phyloP scores from a whole-genome alignment of 805 yeast species.

The Kuraishia molischiana region DNA sequence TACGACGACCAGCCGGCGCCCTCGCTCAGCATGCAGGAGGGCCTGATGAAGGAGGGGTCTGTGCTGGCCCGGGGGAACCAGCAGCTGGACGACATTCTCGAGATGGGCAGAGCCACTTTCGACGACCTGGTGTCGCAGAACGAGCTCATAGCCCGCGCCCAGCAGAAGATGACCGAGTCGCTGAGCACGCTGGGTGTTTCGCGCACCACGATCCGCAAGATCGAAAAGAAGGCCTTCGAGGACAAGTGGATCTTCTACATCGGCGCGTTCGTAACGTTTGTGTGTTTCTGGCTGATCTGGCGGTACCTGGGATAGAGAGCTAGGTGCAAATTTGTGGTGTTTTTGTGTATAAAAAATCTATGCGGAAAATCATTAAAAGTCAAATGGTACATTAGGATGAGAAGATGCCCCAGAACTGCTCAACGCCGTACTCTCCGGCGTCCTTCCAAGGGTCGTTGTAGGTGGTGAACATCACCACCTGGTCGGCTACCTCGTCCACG shows the following conservation, averaged over 20 bases:
- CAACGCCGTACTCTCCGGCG: conserved; percentile 36
- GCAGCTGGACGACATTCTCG: conserved; percentile 83
- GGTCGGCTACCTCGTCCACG: conserved; percentile 27
- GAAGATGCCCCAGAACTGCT: conserved; percentile 61
- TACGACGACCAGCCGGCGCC: conserved; percentile 20
- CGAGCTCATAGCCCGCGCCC: conserved; percentile 54
- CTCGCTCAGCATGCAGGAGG: conserved; percentile 37
- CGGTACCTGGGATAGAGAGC: conserved; percentile 44
- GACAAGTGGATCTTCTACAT: conserved; percentile 85
- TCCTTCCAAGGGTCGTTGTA: conserved; percentile 57
- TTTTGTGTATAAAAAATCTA: not conserved
- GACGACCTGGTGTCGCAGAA: conserved; percentile 84
- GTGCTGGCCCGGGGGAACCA: conserved; percentile 60
- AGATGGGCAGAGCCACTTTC: conserved; percentile 78
- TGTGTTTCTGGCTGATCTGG: conserved; percentile 58
- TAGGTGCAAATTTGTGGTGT: conserved; percentile 5
- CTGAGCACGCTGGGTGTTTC: conserved; percentile 82
- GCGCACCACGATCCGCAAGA: conserved; percentile 67
- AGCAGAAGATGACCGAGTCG: conserved; percentile 52
- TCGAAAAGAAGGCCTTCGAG: conserved; percentile 73
- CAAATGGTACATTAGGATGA: not conserved
- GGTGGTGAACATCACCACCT: conserved; percentile 49
- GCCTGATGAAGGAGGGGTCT: conserved; percentile 59
- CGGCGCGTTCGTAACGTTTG: conserved; percentile 51
- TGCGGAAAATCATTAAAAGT: not conserved